Evolutionary conservation across 495 filamentous ascomycete genomes (phyloP).

Genomic region (Penicillium soppii): DNA sequence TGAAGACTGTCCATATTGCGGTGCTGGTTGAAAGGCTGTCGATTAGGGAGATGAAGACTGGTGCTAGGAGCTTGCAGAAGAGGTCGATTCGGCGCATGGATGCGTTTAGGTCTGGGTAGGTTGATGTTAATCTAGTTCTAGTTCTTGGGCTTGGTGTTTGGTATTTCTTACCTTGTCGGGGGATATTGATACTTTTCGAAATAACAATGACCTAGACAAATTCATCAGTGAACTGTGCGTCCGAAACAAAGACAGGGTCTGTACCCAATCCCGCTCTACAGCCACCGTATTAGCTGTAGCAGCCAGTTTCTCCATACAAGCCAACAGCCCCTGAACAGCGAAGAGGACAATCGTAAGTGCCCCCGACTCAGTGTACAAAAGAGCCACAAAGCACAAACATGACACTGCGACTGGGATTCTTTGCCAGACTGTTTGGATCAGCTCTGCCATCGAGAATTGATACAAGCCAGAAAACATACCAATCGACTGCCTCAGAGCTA

Average conservation of each 20-base stretch:
- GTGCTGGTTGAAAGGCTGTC: slow-evolving; percentile 28
- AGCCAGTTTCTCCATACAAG: slow-evolving; percentile 51
- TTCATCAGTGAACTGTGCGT: no score
- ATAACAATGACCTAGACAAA: no score
- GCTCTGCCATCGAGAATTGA: no score
- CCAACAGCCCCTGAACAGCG: slow-evolving; percentile 39
- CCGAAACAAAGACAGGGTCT: neutral
- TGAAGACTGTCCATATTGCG: slow-evolving; percentile 36
- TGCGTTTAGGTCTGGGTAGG: slow-evolving; percentile 44
- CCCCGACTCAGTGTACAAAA: slow-evolving; percentile 10
- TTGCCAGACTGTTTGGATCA: slow-evolving; percentile 31
- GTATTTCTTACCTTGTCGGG: no score
- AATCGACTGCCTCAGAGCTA: slow-evolving; percentile 49
- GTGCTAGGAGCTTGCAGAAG: slow-evolving; percentile 62
- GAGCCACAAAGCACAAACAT: slow-evolving; percentile 32
- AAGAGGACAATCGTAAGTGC: slow-evolving; percentile 5
- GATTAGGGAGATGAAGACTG: slow-evolving; percentile 44
- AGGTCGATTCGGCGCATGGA: slow-evolving; percentile 66
- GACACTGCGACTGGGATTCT: slow-evolving; percentile 36
- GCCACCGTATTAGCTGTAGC: slow-evolving; percentile 52
- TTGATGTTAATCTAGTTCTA: no score
- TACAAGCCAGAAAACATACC: slow-evolving; percentile 33
- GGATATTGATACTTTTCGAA: no score
- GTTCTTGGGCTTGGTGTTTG: no score
- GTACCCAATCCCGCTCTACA: slow-evolving; percentile 61